These are phyloP conservation scores for Pleurotus tuber-regium DNA, from an alignment of 768 basidiomycete genomes.

Conservation along the genomic window DNA sequence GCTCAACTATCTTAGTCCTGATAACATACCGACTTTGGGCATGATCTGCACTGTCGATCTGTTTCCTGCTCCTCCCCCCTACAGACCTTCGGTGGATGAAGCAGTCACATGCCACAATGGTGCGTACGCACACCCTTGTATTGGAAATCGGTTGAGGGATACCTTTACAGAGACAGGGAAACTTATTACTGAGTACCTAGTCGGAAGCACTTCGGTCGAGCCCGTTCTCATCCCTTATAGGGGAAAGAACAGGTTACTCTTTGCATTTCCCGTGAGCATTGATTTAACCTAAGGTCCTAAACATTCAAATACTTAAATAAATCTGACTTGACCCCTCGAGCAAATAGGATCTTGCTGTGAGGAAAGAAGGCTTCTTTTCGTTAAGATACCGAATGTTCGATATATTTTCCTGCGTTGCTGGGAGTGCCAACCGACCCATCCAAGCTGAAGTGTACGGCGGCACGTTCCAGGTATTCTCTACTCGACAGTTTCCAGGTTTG, in stretches of 20 bases:
- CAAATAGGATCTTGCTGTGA: constrained; percentile 55
- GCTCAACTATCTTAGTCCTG: too few relatives aligned
- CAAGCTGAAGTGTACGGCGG: constrained; percentile 69
- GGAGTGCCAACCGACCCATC: constrained; percentile 33
- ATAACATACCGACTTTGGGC: constrained; percentile 55
- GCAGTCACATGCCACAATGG: constrained; percentile 8
- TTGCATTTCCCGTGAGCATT: not conserved
- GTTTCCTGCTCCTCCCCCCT: constrained; percentile 47
- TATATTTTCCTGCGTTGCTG: constrained; percentile 39
- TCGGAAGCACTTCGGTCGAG: not conserved
- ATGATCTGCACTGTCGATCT: constrained; percentile 72
- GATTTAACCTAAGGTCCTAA: too few relatives aligned
- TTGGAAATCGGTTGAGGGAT: too few relatives aligned
- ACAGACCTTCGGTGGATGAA: constrained; percentile 6
- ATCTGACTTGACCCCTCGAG: too few relatives aligned
- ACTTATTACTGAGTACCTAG: not conserved
- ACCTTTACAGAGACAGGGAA: not conserved
- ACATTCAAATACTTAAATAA: too few relatives aligned
- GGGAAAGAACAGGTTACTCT: not conserved
- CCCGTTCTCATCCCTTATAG: not conserved
- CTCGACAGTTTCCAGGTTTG: constrained; percentile 73
- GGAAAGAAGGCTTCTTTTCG: constrained; percentile 62
- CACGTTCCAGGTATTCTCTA: constrained; percentile 66
- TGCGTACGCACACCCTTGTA: too few relatives aligned
- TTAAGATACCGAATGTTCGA: constrained; percentile 74